Evolutionary conservation across 163 green algal species (phyloP), one percentile per base, ranked within the genome.

Genomic region (Chlamydomonas reinhardtii): DNA sequence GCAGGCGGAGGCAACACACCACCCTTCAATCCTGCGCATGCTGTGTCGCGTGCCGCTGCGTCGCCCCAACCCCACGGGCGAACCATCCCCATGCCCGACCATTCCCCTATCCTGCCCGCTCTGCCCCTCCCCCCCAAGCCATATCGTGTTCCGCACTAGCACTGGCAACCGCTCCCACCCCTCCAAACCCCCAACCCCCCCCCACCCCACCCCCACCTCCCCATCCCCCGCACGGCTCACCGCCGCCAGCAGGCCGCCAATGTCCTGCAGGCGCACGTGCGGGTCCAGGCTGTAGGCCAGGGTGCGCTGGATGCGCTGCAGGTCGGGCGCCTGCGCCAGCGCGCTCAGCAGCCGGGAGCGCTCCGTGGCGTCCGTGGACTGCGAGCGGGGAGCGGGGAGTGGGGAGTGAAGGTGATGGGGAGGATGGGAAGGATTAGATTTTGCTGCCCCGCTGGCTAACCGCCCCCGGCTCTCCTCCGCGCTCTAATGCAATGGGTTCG

Each of bases 191-290:
- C 39, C 4, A 1, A 31, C 37, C 3, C 31, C 5, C 27, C 25
- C 12, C 62, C 12, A 3, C 3, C 27, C 25, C 35, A 22, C 59
- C 24, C 59, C 59, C 59, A 66, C 59, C 2, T 1, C 59, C 59
- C 2, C 25, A 4, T 11, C 59, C 19, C 59, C 59, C 24, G 9
- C 59, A 4, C 2, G 16, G 15, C 66, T 12, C 66, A 39, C 31
- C 32, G 31, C 19, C 22, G 24, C 9, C 70, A 84, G 62, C 17
- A 84, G 68, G 15, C 37, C 27, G 27, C n/a, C 65, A 22, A 84
- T n/a, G 65, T 84, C 76, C 64, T 84, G 75, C 35, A 83, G 75
- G 15, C 22, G 59, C 34, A 83, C 61, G 22, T 27, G 6, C 39
- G 39, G 27, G n/a, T 73, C 61, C 56, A 73, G 61, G 24, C 64